Base-by-base conservation (phyloP, 2,329 filamentous ascomycete genomes). In the Thermoascus crustaceus region DNA sequence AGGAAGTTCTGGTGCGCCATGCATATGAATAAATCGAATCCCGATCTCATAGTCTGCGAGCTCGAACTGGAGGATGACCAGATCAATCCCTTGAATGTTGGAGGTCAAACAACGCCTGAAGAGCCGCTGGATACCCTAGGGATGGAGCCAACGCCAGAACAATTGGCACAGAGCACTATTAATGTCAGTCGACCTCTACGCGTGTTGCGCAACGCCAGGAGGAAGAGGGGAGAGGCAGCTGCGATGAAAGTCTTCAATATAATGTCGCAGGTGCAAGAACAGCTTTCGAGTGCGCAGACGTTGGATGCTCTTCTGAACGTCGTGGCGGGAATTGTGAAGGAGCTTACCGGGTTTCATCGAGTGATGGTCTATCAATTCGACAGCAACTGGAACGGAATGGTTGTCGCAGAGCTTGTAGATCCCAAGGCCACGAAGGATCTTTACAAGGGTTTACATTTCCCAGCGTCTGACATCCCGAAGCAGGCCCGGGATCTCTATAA, bases 321-420 rank as follows among this genome's bases (percentile, higher is more conserved):
- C 4, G 61, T 91, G 3, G 82, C 89, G 0, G 86, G 86, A 0
- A 82, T 94, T 5, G 76, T 94, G 21, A 94, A 93, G 53, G 87
- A 94, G 52, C 57, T 94, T 32, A 93, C 86, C 0, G 86, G 87
- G 0, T 94, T 94, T 45, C 87, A 94, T 53, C 82, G 87, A 8
- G 85, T 94, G 31, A 88, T 94, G 84, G 74, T 94, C 2, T 94
- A 94, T 51, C 85, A 94, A 56, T 94, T 94, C 44, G 87, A 94
- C 55, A 69, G 78, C 4, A 61, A 71, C 1, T 91, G 82, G 69
- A 94, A 93, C 48, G 87, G 86, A 11, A 79, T 83, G 37, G 86
- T 94, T 1, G 86, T 94, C 4, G 86, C 86, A 0, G 87, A 94
- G 55, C 66, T 94, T 7, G 82, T 94, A 6, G 84, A 94, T 54